Evolutionary conservation across 75 land plant species (phyloP).

Genomic region (Isoetes taiwanensis): DNA sequence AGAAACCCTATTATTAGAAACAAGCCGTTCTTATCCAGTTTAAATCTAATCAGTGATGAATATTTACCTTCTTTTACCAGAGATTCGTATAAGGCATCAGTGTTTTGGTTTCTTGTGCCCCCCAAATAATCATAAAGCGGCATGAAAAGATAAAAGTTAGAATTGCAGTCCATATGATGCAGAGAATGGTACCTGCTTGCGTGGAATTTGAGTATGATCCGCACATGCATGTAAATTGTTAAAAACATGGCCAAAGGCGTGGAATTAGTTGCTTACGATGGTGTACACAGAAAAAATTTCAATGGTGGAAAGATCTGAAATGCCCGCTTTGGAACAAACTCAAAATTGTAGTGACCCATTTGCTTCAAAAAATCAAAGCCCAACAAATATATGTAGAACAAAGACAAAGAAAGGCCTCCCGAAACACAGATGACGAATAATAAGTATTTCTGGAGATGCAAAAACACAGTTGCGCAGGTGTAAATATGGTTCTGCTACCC

Average conservation of each 20-base stretch:
- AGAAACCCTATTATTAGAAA: no score
- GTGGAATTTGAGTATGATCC: no score
- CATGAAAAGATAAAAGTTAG: slow-evolving; percentile 92
- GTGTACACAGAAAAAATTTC: slow-evolving; percentile 84
- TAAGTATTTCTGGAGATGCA: no score
- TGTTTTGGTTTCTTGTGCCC: slow-evolving; percentile 40
- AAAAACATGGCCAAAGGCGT: no score
- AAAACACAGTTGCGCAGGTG: no score
- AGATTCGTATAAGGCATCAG: slow-evolving; percentile 41
- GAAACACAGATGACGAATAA: slow-evolving; percentile 16
- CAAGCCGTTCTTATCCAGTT: no score
- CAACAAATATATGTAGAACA: slow-evolving; percentile 31
- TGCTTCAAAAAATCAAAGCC: slow-evolving; percentile 92
- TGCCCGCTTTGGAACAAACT: slow-evolving; percentile 57
- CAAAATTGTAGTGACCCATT: slow-evolving; percentile 96
- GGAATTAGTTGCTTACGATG: no score
- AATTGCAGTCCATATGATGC: slow-evolving; percentile 54
- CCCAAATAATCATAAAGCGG: slow-evolving; percentile 73
- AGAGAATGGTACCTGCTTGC: slow-evolving; percentile 81
- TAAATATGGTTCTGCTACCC: no score
- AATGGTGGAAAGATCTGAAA: slow-evolving; percentile 59
- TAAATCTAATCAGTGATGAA: no score
- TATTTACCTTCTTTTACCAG: no score
- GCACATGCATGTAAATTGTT: no score
- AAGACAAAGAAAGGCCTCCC: slow-evolving; percentile 28